These are phyloP conservation scores for Candida taoyuanica DNA, from an alignment of 805 yeast species.

Conservation along the genomic window DNA sequence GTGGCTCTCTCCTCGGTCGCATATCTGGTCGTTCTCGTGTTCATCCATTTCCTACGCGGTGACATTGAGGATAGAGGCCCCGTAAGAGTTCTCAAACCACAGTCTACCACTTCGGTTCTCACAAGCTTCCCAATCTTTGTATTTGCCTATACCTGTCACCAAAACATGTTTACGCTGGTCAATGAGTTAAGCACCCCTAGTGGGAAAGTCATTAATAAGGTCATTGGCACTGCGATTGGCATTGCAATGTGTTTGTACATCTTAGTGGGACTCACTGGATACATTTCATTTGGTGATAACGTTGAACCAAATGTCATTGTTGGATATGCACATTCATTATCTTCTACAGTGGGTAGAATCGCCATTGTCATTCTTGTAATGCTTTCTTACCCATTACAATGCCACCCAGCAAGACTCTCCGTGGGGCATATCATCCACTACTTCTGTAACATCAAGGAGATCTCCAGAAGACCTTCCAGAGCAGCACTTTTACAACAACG, in stretches of 20 bases:
- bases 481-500: slow-evolving; percentile 13
- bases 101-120: slow-evolving; percentile 43
- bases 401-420: slow-evolving; percentile 87
- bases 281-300: slow-evolving; percentile 77
- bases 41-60: slow-evolving; percentile 59
- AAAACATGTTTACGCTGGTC: slow-evolving; percentile 85
- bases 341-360: slow-evolving; percentile 75
- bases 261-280: slow-evolving; percentile 76
- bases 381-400: slow-evolving; percentile 83
- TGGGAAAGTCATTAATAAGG: slow-evolving; percentile 38
- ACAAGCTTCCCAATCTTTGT: slow-evolving; percentile 86
- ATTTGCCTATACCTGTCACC: slow-evolving; percentile 94
- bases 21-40: slow-evolving; percentile 68
- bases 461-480: slow-evolving; percentile 22
- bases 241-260: slow-evolving; percentile 60
- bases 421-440: slow-evolving; percentile 65
- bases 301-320: slow-evolving; percentile 78
- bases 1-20: slow-evolving; percentile 78
- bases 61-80: slow-evolving; percentile 54
- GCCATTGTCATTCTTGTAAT: slow-evolving; percentile 78
- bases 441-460: slow-evolving; percentile 29
- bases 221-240: slow-evolving; percentile 51
- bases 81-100: slow-evolving; percentile 45
- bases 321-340: slow-evolving; percentile 59
- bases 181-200: slow-evolving; percentile 69